Percentiles rank a stretch among this genome's conserved stretches.
Evolutionary conservation across 495 filamentous ascomycete genomes (phyloP).

Genomic region (Cercophora sp.): DNA sequence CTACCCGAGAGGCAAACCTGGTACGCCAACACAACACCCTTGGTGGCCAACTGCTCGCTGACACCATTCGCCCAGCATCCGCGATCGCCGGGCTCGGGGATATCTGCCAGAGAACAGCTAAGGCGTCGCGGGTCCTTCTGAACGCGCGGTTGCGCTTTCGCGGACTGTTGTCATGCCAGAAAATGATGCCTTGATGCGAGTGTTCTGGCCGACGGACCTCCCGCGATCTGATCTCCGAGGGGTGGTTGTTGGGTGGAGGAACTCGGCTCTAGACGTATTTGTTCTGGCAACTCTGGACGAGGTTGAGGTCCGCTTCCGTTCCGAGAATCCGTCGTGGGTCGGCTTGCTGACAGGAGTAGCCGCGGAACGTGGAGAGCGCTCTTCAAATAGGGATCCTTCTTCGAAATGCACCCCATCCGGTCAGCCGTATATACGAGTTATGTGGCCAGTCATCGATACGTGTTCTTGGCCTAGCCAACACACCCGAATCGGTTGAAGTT

Average conservation of each 20-base stretch:
- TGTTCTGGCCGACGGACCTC: conserved; percentile 96
- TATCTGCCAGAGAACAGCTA: conserved; percentile 93
- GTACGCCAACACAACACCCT: conserved; percentile 27
- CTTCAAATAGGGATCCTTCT: conserved; percentile 79
- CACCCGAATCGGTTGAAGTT: conserved; percentile 45
- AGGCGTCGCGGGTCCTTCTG: conserved; percentile 93
- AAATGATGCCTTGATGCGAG: conserved; percentile 92
- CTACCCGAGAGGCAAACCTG: conserved; percentile 40
- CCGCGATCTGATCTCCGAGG: conserved; percentile 67
- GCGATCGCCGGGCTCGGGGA: conserved; percentile 71
- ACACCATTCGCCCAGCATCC: conserved; percentile 62
- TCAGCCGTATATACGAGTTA: conserved; percentile 73
- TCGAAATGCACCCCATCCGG: conserved; percentile 76
- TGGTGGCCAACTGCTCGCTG: conserved; percentile 15
- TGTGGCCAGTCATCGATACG: conserved; percentile 81
- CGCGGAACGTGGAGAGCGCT: conserved; percentile 78
- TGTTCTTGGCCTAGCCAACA: conserved; percentile 78
- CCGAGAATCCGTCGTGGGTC: background rate
- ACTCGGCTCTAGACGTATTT: conserved; percentile 85
- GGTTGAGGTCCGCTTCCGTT: conserved; percentile 65
- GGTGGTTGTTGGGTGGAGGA: conserved; percentile 91
- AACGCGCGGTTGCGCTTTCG: conserved; percentile 27
- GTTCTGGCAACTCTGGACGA: conserved; percentile 85
- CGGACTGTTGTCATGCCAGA: conserved; percentile 68
- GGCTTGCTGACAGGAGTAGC: conserved; percentile 31